Evolutionary conservation across 2,329 filamentous ascomycete species (phyloP), one percentile per base, ranked within the genome.

Genomic region (Pseudogymnoascus sp.): DNA sequence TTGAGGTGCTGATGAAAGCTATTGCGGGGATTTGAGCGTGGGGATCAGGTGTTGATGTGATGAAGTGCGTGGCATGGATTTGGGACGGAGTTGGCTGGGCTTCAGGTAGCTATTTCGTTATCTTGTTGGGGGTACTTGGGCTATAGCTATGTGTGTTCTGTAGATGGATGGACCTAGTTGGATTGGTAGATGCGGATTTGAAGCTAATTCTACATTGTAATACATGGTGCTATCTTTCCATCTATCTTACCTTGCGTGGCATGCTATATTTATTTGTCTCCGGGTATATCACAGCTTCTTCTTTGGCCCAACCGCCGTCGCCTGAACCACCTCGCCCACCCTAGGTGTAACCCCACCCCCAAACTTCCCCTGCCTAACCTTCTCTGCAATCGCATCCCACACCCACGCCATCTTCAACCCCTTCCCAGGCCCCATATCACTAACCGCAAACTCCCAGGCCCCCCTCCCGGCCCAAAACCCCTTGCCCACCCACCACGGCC

Each of bases 1-100:
- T 89, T 25, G 79, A 85, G 63, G 85, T 88, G 4, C 75, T 89
- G 65, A 73, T 87, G 63, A 79, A 77, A 66, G 84, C 84, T 21
- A 86, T 88, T 67, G 84, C 83, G 69, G 77, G 78, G 7, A 74
- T 88, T 64, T 88, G 63, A 72, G 40, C 25, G 16, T 46, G 25
- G 23, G 12, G 43, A n/a, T 16, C 14, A 31, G 11, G 14, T 28
- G 9, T 12, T 11, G 23, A n/a, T 28, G 12, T 49, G 21, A 28
- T n/a, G 14, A 14, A 28, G 23, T 28, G 5, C 16, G 18, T 16
- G 46, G 46, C 8, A 8, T 53, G 25, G 25, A 31, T 53, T 53
- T 53, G 16, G 46, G 14, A 53, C n/a, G 25, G 46, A 12, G 46
- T 53, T 31, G 25, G 14, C 14, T 31, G 23, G 23, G 14, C 8